Conservation (phyloP, 352 stramenopile genomes). For the Hyaloperonospora arabidopsidis region DNA sequence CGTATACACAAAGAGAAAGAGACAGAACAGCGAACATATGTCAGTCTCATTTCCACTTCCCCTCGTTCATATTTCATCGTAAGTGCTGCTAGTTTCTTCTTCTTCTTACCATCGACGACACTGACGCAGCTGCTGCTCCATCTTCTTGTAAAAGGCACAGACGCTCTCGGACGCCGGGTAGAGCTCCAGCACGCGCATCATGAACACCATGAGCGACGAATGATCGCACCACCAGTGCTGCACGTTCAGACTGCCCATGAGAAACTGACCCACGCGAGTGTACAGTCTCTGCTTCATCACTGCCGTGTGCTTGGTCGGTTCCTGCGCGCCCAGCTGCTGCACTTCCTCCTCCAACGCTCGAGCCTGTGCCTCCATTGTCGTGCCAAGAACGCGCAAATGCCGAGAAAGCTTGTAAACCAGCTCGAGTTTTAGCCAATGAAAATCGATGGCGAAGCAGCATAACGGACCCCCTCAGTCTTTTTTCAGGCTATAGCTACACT, state of each 20-base stretch:
- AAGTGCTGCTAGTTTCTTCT: not conserved
- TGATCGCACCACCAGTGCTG: slow-evolving; percentile 78
- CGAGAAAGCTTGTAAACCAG: not conserved
- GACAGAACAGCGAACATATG: too few relatives aligned
- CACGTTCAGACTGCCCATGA: slow-evolving; percentile 51
- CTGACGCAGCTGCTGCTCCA: slow-evolving; percentile 49
- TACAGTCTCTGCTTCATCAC: slow-evolving; percentile 66
- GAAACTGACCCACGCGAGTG: slow-evolving; percentile 67
- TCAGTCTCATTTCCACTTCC: too few relatives aligned
- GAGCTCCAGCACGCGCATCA: slow-evolving; percentile 81
- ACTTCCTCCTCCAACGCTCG: slow-evolving; percentile 34
- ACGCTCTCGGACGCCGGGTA: slow-evolving; percentile 64
- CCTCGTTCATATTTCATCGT: not conserved
- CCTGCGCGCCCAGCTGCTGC: slow-evolving; percentile 29
- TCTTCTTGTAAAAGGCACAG: slow-evolving; percentile 63
- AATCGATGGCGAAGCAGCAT: not conserved
- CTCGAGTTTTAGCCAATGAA: slow-evolving; percentile 19
- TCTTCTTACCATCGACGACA: slow-evolving; percentile 57
- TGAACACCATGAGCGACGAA: slow-evolving; percentile 79
- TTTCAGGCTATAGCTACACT: too few relatives aligned
- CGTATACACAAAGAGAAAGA: too few relatives aligned
- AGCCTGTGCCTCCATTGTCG: slow-evolving; percentile 27
- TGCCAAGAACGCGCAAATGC: too few relatives aligned
- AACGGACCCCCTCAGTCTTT: too few relatives aligned
- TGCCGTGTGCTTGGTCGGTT: slow-evolving; percentile 30